A percentile compares a stretch with the other conserved stretches of the same genome.
Conservation (phyloP, 164 flowering plant species). For the Berberis vulgaris region DNA sequence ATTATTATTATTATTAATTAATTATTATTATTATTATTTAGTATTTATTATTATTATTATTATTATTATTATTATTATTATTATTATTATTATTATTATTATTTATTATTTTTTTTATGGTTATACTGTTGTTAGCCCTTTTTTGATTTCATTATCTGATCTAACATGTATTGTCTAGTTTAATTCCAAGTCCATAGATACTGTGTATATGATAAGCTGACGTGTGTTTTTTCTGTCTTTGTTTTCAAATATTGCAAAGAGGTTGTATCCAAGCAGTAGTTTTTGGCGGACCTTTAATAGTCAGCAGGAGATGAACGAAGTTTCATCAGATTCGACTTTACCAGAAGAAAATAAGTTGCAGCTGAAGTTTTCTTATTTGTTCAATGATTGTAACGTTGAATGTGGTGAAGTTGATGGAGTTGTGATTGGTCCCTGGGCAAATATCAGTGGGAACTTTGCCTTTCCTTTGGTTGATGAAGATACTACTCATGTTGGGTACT, state of each 20-base stretch:
- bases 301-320: slow-evolving; percentile 31
- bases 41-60: too few species aligned
- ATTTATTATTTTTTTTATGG: too few species aligned
- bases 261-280: slow-evolving; percentile 83
- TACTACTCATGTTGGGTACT: slow-evolving; percentile 48
- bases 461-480: slow-evolving; percentile 41
- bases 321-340: slow-evolving; percentile 19
- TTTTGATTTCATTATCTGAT: too few species aligned
- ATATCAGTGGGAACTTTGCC: slow-evolving; percentile 26
- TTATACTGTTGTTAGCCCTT: too few species aligned
- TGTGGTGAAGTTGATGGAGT: slow-evolving; percentile 97
- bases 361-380: slow-evolving; percentile 27
- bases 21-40: too few species aligned
- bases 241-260: slow-evolving; percentile 27
- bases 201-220: too few species aligned
- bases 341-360: slow-evolving; percentile 26
- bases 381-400: slow-evolving; percentile 31
- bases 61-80: too few species aligned
- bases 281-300: slow-evolving; percentile 63
- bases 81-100: too few species aligned
- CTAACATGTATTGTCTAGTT: too few species aligned
- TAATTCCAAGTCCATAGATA: too few species aligned
- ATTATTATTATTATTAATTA: too few species aligned
- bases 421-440: slow-evolving; percentile 80
- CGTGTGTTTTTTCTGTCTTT: slow-evolving; percentile 1